Percentiles rank a stretch among this genome's conserved stretches.
Evolutionary conservation across 2,329 filamentous ascomycete genomes (phyloP).

Genomic region (Fusarium sp.): DNA sequence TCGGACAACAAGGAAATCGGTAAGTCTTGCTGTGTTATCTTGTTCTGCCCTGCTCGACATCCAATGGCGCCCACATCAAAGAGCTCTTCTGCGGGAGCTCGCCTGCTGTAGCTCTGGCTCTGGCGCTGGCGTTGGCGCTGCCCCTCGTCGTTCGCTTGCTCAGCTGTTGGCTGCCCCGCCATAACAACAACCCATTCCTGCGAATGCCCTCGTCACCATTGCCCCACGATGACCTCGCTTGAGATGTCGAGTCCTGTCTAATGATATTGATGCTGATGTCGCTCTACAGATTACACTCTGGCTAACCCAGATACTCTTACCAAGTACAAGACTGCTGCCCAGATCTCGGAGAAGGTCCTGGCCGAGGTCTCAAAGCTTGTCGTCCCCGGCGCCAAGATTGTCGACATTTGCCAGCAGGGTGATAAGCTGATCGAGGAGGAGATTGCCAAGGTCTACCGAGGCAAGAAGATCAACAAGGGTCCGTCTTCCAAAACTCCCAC

Average conservation of each 20-base stretch:
- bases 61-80: background rate
- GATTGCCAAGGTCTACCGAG: slow-evolving; percentile 95
- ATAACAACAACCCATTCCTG: slow-evolving; percentile 37
- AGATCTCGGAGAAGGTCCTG: slow-evolving; percentile 96
- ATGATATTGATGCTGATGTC: slow-evolving; percentile 13
- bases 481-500: slow-evolving; percentile 45
- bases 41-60: background rate
- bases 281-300: slow-evolving; percentile 82
- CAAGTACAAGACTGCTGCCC: slow-evolving; percentile 97
- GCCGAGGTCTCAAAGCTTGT: slow-evolving; percentile 82
- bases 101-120: slow-evolving; percentile 16
- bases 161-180: slow-evolving; percentile 38
- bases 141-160: slow-evolving; percentile 37
- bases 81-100: slow-evolving; percentile 5
- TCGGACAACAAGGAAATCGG: slow-evolving; percentile 60
- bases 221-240: slow-evolving; percentile 29
- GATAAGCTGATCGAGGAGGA: slow-evolving; percentile 96
- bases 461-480: slow-evolving; percentile 97
- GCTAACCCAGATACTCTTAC: slow-evolving; percentile 95
- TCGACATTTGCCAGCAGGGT: slow-evolving; percentile 94
- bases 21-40: slow-evolving; percentile 45
- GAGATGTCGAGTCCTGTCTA: background rate
- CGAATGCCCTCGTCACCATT: slow-evolving; percentile 40
- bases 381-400: slow-evolving; percentile 89
- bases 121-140: slow-evolving; percentile 27